Evolutionary conservation across 1,284 basidiomycete species (phyloP), one percentile per base, ranked within the genome.

Genomic region (Cystobasidium pallidum): DNA sequence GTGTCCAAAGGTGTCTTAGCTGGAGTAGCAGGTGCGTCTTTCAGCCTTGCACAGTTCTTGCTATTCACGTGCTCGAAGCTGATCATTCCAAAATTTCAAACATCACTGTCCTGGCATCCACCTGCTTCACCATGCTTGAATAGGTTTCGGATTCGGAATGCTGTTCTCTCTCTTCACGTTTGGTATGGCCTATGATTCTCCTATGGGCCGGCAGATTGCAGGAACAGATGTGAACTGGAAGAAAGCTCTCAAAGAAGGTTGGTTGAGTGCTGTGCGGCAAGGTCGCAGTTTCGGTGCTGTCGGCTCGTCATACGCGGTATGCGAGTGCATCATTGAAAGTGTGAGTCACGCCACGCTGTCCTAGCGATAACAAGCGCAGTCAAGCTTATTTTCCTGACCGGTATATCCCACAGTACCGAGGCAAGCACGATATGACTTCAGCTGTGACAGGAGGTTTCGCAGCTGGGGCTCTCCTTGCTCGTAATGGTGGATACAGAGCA

Each of bases 101-200:
- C n/a, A n/a, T n/a, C n/a, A n/a, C n/a, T n/a, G n/a, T n/a, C n/a
- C n/a, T n/a, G n/a, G n/a, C n/a, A n/a, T n/a, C n/a, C n/a, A n/a
- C n/a, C n/a, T n/a, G n/a, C n/a, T n/a, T n/a, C n/a, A n/a, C n/a
- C n/a, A n/a, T n/a, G n/a, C n/a, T n/a, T n/a, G n/a, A 49, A 7
- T 28, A 71, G 68, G 68, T 28, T 71, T 71, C 49, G 68, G 59
- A 19, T 71, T 71, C 51, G 68, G 68, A 36, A 52, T 71, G 61
- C 59, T 71, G 15, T 59, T 71, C 59, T 63, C 59, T 13, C 68
- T 71, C 24, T 71, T 71, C 68, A 62, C 68, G 10, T 71, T 63
- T 11, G 68, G 68, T 36, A 71, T 71, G 68, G 68, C 68, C 8
- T 71, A 71, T 57, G 68, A 71, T 47, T 62, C 68, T 17, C 68